Conservation (phyloP, 371 early-diverging fungal species). For the Phascolomyces articulosus region DNA sequence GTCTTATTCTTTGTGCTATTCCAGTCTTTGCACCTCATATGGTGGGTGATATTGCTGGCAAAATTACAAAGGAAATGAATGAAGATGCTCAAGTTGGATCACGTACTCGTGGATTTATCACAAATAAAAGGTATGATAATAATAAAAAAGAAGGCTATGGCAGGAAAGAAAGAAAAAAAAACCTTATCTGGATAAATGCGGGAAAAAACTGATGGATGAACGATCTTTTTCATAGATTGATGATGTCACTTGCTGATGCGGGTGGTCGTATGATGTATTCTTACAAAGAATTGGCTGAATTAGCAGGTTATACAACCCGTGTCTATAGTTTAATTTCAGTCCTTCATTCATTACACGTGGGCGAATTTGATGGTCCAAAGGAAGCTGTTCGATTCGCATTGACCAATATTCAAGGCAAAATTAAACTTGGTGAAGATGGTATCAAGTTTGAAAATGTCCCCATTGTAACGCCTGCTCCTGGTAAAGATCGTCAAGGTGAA, state of each 20-base stretch:
- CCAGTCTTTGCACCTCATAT: constrained; percentile 82
- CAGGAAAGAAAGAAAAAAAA: too few species aligned
- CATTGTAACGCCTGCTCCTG: constrained; percentile 70
- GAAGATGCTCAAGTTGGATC: constrained; percentile 58
- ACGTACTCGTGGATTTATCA: constrained; percentile 87
- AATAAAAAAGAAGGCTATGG: not conserved
- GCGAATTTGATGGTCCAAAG: constrained; percentile 43
- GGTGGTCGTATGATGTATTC: constrained; percentile 92
- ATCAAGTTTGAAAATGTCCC: constrained; percentile 69
- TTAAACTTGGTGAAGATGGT: constrained; percentile 42
- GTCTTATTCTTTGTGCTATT: constrained; percentile 74
- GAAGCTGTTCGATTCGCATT: constrained; percentile 37
- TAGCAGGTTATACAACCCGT: constrained; percentile 86
- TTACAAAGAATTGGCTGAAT: constrained; percentile 84
- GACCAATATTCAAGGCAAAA: constrained; percentile 56
- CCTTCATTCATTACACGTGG: constrained; percentile 60
- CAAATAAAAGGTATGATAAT: constrained; percentile 74
- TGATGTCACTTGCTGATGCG: constrained; percentile 88
- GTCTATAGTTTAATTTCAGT: constrained; percentile 79
- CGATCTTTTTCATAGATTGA: constrained; percentile 39
- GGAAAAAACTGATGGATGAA: too few species aligned
- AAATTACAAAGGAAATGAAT: constrained; percentile 25
- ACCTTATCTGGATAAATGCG: not conserved
- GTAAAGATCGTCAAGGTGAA: constrained; percentile 66
- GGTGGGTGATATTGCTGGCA: constrained; percentile 33